Conservation (phyloP, 139 green algal genomes). For the Chlamydomonas urium region DNA sequence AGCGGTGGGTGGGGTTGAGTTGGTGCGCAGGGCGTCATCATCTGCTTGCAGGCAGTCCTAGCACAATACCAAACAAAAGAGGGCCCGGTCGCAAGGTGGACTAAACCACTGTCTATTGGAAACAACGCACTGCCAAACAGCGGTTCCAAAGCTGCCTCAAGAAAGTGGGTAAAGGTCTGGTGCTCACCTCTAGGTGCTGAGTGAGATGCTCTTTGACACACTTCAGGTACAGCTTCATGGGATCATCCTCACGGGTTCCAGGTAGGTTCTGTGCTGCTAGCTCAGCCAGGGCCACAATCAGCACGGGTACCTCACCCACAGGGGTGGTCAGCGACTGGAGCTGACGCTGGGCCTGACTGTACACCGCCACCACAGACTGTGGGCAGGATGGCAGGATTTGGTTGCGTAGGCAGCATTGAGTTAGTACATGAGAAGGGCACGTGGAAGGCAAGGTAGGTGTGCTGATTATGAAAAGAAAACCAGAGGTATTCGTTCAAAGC, state of each 20-base stretch:
- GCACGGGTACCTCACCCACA: conserved; percentile 8
- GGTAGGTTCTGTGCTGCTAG: conserved; percentile 28
- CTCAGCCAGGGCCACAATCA: conserved; percentile 22
- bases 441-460: too few relatives aligned
- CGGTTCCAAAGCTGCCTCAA: background rate
- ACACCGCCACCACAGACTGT: conserved; percentile 33
- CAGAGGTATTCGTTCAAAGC: too few relatives aligned
- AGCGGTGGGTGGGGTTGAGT: too few relatives aligned
- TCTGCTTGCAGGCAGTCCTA: too few relatives aligned
- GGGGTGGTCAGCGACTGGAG: conserved; percentile 20
- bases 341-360: conserved; percentile 9
- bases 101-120: background rate
- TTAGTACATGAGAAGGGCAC: too few relatives aligned
- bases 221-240: conserved; percentile 28
- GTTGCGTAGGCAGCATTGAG: background rate
- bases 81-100: too few relatives aligned
- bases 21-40: too few relatives aligned
- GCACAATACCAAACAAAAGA: too few relatives aligned
- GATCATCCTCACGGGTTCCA: conserved; percentile 25
- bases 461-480: too few relatives aligned
- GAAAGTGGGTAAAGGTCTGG: background rate
- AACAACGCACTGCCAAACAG: background rate
- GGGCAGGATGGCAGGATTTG: background rate
- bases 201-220: conserved; percentile 20
- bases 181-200: conserved; percentile 22